Evolutionary conservation across 2,329 filamentous ascomycete genomes (phyloP).

Genomic region (Sporothrix luriei): DNA sequence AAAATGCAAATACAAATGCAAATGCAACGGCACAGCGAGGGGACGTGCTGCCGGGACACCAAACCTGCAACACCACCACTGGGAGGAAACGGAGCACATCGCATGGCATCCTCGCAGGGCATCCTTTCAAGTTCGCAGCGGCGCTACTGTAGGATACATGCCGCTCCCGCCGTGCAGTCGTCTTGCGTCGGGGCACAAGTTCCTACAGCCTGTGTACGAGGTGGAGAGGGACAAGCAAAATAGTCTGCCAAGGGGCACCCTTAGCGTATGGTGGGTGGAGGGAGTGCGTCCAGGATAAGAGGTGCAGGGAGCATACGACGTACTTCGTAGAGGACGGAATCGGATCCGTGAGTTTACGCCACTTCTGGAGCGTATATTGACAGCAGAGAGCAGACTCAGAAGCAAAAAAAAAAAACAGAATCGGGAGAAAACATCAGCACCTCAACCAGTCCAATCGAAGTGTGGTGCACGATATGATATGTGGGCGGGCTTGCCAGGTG

Average conservation of each 20-base stretch:
- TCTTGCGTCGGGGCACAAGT: not conserved
- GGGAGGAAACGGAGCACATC: not conserved
- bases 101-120: conserved; percentile 29
- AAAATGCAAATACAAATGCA: not conserved
- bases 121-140: conserved; percentile 29
- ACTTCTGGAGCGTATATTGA: not conserved
- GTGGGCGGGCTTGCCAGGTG: conserved; percentile 3
- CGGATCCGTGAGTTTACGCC: not conserved
- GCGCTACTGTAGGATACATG: conserved; percentile 29
- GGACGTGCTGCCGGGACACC: not conserved
- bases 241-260: not conserved
- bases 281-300: too few species aligned
- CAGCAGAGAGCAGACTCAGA: not conserved
- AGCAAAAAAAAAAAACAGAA: not conserved
- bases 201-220: not conserved
- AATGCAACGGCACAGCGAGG: not conserved
- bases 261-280: conserved; percentile 11
- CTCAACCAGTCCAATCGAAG: not conserved
- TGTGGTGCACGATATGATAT: conserved; percentile 10
- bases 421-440: too few species aligned
- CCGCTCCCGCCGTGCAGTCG: conserved; percentile 7
- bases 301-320: too few species aligned
- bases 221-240: not conserved
- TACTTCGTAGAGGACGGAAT: too few species aligned
- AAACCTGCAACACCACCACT: not conserved